These are phyloP conservation scores for Penicillium cataractarum DNA, from an alignment of 495 filamentous ascomycete genomes.

Conservation along the genomic window DNA sequence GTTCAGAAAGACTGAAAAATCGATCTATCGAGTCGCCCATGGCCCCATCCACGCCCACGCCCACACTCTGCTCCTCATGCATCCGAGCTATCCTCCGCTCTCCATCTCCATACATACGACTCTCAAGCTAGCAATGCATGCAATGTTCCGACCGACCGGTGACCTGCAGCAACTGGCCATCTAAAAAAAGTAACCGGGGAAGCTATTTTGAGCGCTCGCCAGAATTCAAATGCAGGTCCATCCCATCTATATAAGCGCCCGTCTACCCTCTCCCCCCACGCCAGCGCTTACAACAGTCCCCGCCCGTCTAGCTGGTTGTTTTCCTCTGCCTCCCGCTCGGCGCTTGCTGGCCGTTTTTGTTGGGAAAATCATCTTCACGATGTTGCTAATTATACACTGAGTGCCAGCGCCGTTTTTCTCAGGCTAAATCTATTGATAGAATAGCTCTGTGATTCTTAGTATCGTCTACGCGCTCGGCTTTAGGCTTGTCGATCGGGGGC, in stretches of 20 bases:
- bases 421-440: conserved; percentile 22
- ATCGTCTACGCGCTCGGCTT: conserved; percentile 5
- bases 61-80: neutral
- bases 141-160: conserved; percentile 19
- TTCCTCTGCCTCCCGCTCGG: conserved; percentile 4
- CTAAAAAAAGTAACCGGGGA: conserved; percentile 23
- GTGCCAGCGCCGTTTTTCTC: neutral
- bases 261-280: conserved; percentile 13
- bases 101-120: neutral
- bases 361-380: neutral
- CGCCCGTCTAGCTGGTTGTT: neutral
- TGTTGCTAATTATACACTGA: conserved; percentile 4
- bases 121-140: conserved; percentile 14
- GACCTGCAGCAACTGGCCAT: conserved; percentile 2
- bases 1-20: neutral
- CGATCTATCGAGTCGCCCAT: conserved; percentile 22
- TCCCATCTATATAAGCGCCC: conserved; percentile 24
- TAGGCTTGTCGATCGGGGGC: neutral
- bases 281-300: conserved; percentile 18
- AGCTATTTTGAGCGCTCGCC: conserved; percentile 15
- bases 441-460: conserved; percentile 6
- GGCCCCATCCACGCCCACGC: conserved; percentile 11
- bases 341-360: conserved; percentile 12
- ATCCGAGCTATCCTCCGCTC: neutral
- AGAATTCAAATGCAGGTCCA: neutral